Conservation (phyloP, 352 stramenopile genomes). For the Globisporangium emineosum region DNA sequence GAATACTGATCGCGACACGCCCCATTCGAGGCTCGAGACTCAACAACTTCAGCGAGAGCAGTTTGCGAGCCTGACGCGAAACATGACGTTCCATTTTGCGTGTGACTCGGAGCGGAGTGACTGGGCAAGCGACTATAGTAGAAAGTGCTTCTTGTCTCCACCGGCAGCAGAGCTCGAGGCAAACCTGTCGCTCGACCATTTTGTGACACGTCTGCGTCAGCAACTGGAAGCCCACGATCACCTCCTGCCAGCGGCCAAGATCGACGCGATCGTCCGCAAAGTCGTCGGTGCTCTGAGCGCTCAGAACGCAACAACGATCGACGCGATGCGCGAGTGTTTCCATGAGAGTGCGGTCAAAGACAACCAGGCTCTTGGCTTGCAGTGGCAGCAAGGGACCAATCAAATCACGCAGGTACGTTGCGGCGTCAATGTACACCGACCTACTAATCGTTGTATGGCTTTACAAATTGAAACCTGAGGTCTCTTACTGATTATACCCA, state of each 20-base stretch:
- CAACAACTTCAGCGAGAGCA: background rate
- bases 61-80: background rate
- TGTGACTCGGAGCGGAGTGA: background rate
- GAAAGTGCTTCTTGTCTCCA: slow-evolving; percentile 7
- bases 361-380: slow-evolving; percentile 3
- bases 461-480: background rate
- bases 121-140: background rate
- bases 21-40: background rate
- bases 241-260: slow-evolving; percentile 19
- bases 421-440: background rate
- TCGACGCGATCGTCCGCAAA: slow-evolving; percentile 7
- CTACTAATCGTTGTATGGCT: background rate
- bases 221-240: slow-evolving; percentile 31
- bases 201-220: slow-evolving; percentile 18
- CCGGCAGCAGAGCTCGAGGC: slow-evolving; percentile 2
- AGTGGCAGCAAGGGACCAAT: slow-evolving; percentile 31
- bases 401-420: slow-evolving; percentile 25
- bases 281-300: slow-evolving; percentile 2
- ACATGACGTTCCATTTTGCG: slow-evolving; percentile 7
- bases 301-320: slow-evolving; percentile 19
- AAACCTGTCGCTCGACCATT: slow-evolving; percentile 17
- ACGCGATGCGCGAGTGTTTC: slow-evolving; percentile 21
- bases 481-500: too few relatives aligned
- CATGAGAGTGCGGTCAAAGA: slow-evolving; percentile 4
- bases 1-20: background rate